These are phyloP conservation scores for Fragilaria crotonensis DNA, from an alignment of 108 stramenopile species.

Conservation along the genomic window DNA sequence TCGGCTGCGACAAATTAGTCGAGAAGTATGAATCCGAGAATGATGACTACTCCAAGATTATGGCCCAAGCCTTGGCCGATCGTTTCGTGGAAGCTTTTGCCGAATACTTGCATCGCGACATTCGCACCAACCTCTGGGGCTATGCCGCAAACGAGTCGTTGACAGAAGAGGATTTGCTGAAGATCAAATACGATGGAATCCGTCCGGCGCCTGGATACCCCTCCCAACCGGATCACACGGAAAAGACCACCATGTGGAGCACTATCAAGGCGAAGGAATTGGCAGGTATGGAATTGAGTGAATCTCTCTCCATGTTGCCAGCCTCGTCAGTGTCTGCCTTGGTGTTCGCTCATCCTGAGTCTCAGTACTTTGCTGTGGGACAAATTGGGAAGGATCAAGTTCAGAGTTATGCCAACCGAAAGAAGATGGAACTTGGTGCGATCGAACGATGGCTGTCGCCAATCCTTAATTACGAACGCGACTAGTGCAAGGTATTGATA, in stretches of 20 bases:
- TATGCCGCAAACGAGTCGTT: conserved; percentile 87
- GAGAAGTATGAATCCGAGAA: conserved; percentile 82
- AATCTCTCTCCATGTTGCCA: conserved; percentile 97
- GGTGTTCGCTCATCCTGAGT: conserved; percentile 95
- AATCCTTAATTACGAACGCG: conserved; percentile 96
- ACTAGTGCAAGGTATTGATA: conserved; percentile 18
- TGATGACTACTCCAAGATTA: conserved; percentile 99
- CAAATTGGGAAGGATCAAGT: conserved; percentile 99
- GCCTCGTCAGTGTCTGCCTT: conserved; percentile 96
- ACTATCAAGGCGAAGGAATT: conserved; percentile 87
- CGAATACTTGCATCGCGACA: conserved; percentile 95
- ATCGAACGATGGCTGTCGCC: conserved; percentile 96
- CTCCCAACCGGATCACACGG: conserved; percentile 99
- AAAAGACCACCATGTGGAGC: conserved; percentile 98
- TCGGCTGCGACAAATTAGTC: conserved; percentile 93
- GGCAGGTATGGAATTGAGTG: conserved; percentile 89
- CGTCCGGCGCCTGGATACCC: conserved; percentile 99
- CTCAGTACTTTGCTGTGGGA: conserved; percentile 98
- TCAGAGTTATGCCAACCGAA: conserved; percentile 90
- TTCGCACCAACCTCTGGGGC: conserved; percentile 95
- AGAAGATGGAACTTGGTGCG: conserved; percentile 74
- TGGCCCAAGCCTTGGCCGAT: conserved; percentile 98
- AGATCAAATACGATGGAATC: conserved; percentile 99
- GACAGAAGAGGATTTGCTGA: conserved; percentile 88
- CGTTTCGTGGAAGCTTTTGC: conserved; percentile 99